These are phyloP conservation scores for Camptophora hylomeconis DNA, from an alignment of 2,329 filamentous ascomycete species.

Conservation along the genomic window DNA sequence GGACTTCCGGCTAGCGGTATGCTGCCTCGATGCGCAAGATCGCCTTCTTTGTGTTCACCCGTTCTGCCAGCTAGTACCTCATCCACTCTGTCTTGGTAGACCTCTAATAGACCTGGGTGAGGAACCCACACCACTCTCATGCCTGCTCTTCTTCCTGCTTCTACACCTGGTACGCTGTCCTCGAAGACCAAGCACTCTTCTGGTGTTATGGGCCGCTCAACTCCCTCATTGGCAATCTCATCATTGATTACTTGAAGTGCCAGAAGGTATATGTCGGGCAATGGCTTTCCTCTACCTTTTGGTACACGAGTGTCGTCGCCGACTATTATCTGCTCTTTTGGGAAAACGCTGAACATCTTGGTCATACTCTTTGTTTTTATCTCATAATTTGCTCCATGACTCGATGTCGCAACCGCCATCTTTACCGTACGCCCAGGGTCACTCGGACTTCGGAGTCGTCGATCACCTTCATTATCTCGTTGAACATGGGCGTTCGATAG, in stretches of 20 bases:
- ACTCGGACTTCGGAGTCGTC: constrained; percentile 19
- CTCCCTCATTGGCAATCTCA: constrained; percentile 37
- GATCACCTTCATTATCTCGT: constrained; percentile 20
- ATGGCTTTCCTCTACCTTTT: constrained; percentile 75
- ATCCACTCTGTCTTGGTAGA: constrained; percentile 63
- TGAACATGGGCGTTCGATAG: constrained; percentile 27
- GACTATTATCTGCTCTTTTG: constrained; percentile 56
- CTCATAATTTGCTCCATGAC: constrained; percentile 56
- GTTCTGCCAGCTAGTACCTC: constrained; percentile 74
- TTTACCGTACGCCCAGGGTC: constrained; percentile 42
- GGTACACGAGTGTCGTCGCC: constrained; percentile 75
- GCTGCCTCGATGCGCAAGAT: constrained; percentile 25
- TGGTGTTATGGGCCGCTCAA: constrained; percentile 52
- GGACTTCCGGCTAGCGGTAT: constrained; percentile 25
- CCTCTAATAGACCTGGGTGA: constrained; percentile 61
- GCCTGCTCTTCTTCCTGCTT: constrained; percentile 76
- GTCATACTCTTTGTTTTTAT: constrained; percentile 55
- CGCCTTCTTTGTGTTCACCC: constrained; percentile 51
- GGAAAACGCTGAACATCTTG: constrained; percentile 47
- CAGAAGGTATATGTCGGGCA: constrained; percentile 86
- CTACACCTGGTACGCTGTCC: constrained; percentile 85
- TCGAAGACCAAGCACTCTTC: constrained; percentile 94
- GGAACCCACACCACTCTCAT: constrained; percentile 94
- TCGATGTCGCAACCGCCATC: constrained; percentile 77
- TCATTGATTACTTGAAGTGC: constrained; percentile 77